Base-by-base conservation (phyloP, 2,329 filamentous ascomycete species). In the Aspergillus spinulosporus region DNA sequence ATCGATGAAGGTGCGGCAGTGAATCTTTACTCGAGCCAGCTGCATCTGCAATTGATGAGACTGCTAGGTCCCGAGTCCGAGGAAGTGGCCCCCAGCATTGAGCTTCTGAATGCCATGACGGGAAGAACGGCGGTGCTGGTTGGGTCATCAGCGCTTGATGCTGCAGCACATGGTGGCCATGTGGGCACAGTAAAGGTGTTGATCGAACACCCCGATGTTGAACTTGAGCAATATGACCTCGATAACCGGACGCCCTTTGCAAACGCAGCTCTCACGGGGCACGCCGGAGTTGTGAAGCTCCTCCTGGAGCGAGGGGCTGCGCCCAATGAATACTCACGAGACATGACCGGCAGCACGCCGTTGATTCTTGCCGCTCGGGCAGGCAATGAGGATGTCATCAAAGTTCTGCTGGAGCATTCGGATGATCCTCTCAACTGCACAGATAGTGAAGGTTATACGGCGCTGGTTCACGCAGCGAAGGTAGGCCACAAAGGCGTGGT, bases 131-230 rank as follows among this genome's bases (percentile, higher is more conserved):
- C 50, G 7, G 40, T 52, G n/a, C 50, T 52, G 40, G 40, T 52
- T 4, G 50, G 50, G n/a, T 14, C 40, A 11, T 37, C 40, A 7
- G 50, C 50, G 29, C 40, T 52, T 4, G 50, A 52, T 12, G 50
- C 50, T 4, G 50, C 50, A 2, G 40, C 21, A n/a, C 50, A 45
- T 40, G 34, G 32, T 40, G 50, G 50, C 4, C 47, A 39, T 26
- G 31, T n/a, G 43, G 34, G 15, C 15, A 39, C n/a, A 1, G 11
- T 56, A n/a, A 39, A 14, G 15, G 34, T 56, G 4, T 21, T 56
- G 26, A 2, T 28, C 21, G 15, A 11, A 2, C 34, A 49, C 8
- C 47, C 34, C 21, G 34, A 26, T 4, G 36, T 49, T 5, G 34
- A 49, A 5, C 7, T 14, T 8, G 15, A 40, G 21, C 15, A 28